Evolutionary conservation across 345 rosid genomes (phyloP).

Genomic region (Microthlaspi erraticum): DNA sequence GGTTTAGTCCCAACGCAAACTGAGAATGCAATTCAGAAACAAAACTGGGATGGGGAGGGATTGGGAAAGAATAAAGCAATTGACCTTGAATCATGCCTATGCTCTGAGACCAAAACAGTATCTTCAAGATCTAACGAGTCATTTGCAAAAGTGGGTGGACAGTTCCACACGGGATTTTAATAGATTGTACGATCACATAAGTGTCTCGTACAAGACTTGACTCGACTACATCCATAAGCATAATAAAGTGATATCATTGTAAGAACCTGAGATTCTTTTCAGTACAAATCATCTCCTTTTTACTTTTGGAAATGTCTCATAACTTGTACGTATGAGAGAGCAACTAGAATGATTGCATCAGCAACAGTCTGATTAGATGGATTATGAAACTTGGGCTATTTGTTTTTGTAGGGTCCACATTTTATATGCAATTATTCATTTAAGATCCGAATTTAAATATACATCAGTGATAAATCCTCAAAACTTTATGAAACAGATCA

Average conservation of each 20-base stretch:
- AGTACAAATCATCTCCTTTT: neutral
- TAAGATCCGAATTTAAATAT: too few relatives aligned
- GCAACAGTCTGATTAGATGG: constrained; percentile 12
- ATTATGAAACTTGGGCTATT: constrained; percentile 17
- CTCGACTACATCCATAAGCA: neutral
- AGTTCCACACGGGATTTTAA: constrained; percentile 36
- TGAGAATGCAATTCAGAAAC: constrained; percentile 13
- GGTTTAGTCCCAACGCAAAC: constrained; percentile 12
- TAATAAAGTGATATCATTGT: neutral
- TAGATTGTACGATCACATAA: constrained; percentile 2
- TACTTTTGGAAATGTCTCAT: neutral
- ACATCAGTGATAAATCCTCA: too few relatives aligned
- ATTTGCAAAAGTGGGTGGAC: constrained; percentile 27
- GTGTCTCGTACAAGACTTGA: constrained; percentile 11
- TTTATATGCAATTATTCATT: too few relatives aligned
- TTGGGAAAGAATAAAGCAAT: constrained; percentile 13
- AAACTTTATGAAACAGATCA: too few relatives aligned
- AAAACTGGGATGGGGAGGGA: constrained; percentile 18
- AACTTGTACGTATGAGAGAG: neutral
- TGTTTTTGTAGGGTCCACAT: neutral
- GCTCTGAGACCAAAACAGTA: constrained; percentile 36
- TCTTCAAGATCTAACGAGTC: neutral
- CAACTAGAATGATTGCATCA: neutral
- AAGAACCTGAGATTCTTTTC: constrained; percentile 20
- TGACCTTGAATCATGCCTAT: constrained; percentile 22